Percentiles rank a stretch among this genome's conserved stretches.
Evolutionary conservation across 2,329 filamentous ascomycete species (phyloP).

Genomic region (Ascochyta pisi): DNA sequence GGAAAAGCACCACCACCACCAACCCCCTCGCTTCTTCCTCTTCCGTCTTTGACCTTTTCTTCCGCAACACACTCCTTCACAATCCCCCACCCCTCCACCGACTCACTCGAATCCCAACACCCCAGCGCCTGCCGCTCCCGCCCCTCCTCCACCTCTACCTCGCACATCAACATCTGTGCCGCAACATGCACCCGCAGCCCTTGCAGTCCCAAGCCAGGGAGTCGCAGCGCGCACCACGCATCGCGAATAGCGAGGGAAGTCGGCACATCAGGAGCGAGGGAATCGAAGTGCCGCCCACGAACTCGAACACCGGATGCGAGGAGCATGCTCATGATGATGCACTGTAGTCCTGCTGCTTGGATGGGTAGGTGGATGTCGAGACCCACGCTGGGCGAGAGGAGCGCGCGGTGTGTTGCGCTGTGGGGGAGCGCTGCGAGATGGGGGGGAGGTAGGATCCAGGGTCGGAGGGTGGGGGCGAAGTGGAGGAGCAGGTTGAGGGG

Average conservation of each 20-base stretch:
- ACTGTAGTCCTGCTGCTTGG: slow-evolving; percentile 19
- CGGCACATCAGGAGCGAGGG: slow-evolving; percentile 5
- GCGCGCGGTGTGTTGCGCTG: not conserved
- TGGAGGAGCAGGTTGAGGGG: slow-evolving; percentile 28
- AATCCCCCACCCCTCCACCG: no score
- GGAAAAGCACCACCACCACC: no score
- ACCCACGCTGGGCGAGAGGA: slow-evolving; percentile 21
- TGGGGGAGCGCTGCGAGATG: not conserved
- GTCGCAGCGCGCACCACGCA: slow-evolving; percentile 30
- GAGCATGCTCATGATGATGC: slow-evolving; percentile 31
- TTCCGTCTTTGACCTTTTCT: no score
- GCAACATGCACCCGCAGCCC: not conserved
- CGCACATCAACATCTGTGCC: not conserved
- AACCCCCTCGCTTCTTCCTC: no score
- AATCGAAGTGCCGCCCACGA: no score
- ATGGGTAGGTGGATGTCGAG: slow-evolving; percentile 31
- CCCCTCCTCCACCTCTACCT: not conserved
- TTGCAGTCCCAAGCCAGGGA: slow-evolving; percentile 20
- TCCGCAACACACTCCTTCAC: no score
- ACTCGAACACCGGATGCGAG: no score
- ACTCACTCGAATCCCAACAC: no score
- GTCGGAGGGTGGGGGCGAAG: slow-evolving; percentile 27
- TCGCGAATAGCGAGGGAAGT: slow-evolving; percentile 26
- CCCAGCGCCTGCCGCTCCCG: no score
- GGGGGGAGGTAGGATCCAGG: slow-evolving; percentile 28